These are phyloP conservation scores for Rhododendron molle DNA, from an alignment of 148 eudicot genomes.

Conservation along the genomic window DNA sequence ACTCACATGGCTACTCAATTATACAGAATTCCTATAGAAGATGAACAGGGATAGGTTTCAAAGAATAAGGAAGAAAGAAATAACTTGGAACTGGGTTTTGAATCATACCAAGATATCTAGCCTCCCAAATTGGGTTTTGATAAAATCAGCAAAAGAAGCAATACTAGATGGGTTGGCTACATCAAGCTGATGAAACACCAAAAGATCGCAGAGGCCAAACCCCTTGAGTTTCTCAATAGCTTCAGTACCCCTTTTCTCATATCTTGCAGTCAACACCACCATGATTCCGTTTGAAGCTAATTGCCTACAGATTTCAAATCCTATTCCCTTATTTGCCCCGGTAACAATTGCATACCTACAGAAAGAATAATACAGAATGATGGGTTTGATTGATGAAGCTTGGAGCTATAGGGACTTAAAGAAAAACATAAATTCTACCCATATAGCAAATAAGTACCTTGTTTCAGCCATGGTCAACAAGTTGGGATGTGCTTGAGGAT, in stretches of 20 bases:
- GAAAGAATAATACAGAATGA: neutral
- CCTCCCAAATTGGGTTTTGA: conserved; percentile 15
- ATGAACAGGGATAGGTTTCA: neutral
- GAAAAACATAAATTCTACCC: neutral
- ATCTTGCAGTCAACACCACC: conserved; percentile 23
- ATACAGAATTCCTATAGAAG: neutral
- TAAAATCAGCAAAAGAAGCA: conserved; percentile 18
- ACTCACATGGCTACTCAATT: neutral
- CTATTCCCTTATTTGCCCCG: conserved; percentile 19
- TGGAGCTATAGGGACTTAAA: neutral
- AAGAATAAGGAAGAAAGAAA: neutral
- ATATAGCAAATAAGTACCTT: neutral
- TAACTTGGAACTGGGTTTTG: neutral
- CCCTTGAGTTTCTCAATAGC: conserved; percentile 24
- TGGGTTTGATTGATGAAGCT: neutral
- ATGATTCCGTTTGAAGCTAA: conserved; percentile 17
- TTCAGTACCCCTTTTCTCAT: conserved; percentile 25
- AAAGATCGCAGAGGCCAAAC: conserved; percentile 7
- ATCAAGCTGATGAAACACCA: conserved; percentile 28
- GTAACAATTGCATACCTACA: conserved; percentile 23
- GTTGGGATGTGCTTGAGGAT: neutral
- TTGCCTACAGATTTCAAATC: conserved; percentile 20
- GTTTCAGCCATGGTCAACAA: neutral
- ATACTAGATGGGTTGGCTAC: conserved; percentile 19
- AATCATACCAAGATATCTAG: conserved; percentile 7